Evolutionary conservation across 306 rosid species (phyloP), one percentile per base, ranked within the genome.

Genomic region (Senna siamea): DNA sequence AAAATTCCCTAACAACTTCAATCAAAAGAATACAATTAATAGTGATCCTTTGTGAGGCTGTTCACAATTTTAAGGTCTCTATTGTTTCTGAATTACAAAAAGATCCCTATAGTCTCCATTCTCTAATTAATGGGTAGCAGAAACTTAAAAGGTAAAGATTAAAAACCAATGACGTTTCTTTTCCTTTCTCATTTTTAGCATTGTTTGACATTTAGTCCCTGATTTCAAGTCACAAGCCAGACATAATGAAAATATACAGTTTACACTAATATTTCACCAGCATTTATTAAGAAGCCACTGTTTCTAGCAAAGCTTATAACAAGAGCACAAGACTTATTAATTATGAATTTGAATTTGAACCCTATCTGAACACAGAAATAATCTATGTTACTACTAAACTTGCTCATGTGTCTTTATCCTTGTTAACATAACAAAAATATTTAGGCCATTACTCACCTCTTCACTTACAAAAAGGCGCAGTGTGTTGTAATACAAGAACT

Each of bases 391-490:
- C 50, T 26, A 30, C 70, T 35, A 40, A 58, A 70, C 35, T 58
- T 4, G 53, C 56, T 47, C 40, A 19, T 9, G 52, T 54, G 55
- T 51, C 8, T 41, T 57, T 40, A 22, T 40, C 68, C 75, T 4
- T 41, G 23, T 34, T 3, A 43, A 72, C 48, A 62, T 9, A 58
- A 72, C 48, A 59, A 23, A n/a, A 50, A 71, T 40, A 64, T 69
- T 62, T 26, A 74, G 70, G 19, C 22, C 30, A 30, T 48, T 66
- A 70, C 93, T 74, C 69, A 89, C 98, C 96, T 91, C 98, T 77
- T 94, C 95, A 30, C 91, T 94, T 28, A 34, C 37, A 48, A 94
- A 87, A 78, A 94, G 89, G 59, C 81, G 97, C 80, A 85, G 26
- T 9, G 89, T 78, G 70, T 85, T 94, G 85, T 89, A 55, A 87